Base-by-base conservation (phyloP, 2,329 filamentous ascomycete species). In the Cladosporium velox region DNA sequence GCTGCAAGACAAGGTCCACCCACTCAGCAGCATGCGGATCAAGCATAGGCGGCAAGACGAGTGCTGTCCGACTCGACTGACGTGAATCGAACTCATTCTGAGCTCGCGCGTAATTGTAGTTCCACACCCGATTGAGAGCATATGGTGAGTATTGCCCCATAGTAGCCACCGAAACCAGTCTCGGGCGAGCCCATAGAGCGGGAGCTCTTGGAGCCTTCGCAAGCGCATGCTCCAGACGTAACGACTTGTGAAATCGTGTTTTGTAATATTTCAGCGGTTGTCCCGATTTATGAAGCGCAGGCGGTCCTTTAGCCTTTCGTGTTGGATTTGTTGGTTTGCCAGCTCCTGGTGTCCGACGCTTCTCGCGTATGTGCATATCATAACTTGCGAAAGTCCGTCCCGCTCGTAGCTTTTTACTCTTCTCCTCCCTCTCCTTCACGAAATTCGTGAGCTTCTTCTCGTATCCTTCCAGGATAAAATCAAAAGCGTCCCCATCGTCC, bases 11-110 rank as follows among this genome's bases (percentile, higher is more conserved):
- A 21, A 65, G 32, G 4, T 67, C 64, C 10, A 68, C 70, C 68
- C 69, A 70, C 14, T 67, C 55, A n/a, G 49, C 49, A 26, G 70
- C 68, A 11, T 44, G 61, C 18, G 64, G 52, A 57, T 69, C 64
- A 28, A 72, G 60, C 6, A 59, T 61, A 12, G 67, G 67, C n/a
- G 52, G 10, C 28, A 55, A n/a, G 15, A 10, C 18, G 11, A 6
- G 21, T 34, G 15, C 32, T 10, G 52, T 55, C 52, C 26, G 28
- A 55, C n/a, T 30, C 14, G 52, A 14, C 24, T 67, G 44, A 7
- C 15, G 10, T 21, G 61, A 44, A 41, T 70, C 68, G 32, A 65
- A 65, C 12, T 51, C 21, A 21, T 59, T 64, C 26, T 70, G 66
- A 44, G 68, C 35, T 55, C 35, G 66, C 26, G 66, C 66, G 38